Base-by-base conservation (phyloP, 257 asterid species). In the Handroanthus guayacan region DNA sequence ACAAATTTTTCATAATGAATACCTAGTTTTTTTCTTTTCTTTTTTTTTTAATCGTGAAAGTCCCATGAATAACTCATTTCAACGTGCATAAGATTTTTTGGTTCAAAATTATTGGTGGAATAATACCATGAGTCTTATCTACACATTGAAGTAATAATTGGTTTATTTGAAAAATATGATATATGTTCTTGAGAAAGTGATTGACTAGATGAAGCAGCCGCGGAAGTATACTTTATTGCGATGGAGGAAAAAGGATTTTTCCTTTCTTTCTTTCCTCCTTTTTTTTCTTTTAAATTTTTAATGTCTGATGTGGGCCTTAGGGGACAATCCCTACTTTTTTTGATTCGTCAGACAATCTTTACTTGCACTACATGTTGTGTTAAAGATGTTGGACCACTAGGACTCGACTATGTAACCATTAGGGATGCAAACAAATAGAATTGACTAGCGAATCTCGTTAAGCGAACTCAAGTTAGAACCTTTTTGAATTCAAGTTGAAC, bases 361-460 rank as follows among this genome's bases (percentile, higher is more conserved):
- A 13, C 57, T 11, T 6, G 67, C 67, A 71, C 67, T 17, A 56
- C 31, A 25, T 2, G 16, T 17, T 57, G 67, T 56, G 17, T 18
- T 47, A 9, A 56, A 71, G 41, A 71, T 57, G 13, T 57, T 71
- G 12, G 67, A 18, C 52, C 17, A 55, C 12, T 70, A 65, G 75
- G 54, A 70, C 63, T 69, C 10, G 5, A 66, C 71, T 18, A 17
- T 18, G 10, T 10, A 14, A 18, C 14, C 5, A 8, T 64, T 5
- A 6, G 52, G 12, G 14, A 11, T 1, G 3, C 12, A 9, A 8
- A 43, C 9, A 65, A 51, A 13, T 6, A 51, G 20, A 3, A 13
- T 51, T 13, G 20, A 14, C 47, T 43, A 4, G 47, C 47, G 9
- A 25, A 25, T 25, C 31, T 25, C 31, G 31, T 25, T 25, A 25